A percentile compares a stretch with the other conserved stretches of the same genome.
Conservation (phyloP, 176 grass and related monocot species). For the Oryza meridionalis region DNA sequence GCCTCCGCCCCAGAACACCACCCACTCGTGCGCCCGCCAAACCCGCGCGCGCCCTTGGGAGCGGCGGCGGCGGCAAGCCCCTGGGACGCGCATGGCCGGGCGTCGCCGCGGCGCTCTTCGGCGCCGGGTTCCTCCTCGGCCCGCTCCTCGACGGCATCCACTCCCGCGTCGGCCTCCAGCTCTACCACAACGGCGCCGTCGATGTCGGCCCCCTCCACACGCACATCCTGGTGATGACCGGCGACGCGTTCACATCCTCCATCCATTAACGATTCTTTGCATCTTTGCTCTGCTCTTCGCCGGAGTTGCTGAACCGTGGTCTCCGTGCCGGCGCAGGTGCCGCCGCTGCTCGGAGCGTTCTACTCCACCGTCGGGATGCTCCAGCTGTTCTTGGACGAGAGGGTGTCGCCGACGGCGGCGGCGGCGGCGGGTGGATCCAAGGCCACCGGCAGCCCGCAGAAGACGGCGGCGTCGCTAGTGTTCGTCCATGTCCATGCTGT, state of each 20-base stretch:
- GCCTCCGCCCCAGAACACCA: background rate
- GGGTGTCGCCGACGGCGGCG: background rate
- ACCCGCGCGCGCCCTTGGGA: constrained; percentile 12
- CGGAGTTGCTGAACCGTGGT: background rate
- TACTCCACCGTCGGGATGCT: constrained; percentile 75
- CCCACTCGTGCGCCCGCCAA: background rate
- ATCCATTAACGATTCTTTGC: background rate
- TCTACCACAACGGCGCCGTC: constrained; percentile 70
- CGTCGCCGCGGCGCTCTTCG: constrained; percentile 61
- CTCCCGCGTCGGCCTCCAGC: constrained; percentile 80
- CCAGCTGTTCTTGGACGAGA: constrained; percentile 69
- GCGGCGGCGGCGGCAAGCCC: constrained; percentile 18
- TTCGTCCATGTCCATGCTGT: background rate
- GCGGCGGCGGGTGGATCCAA: constrained; percentile 33
- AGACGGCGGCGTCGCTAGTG: constrained; percentile 64
- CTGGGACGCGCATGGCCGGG: constrained; percentile 56
- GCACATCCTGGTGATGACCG: constrained; percentile 56
- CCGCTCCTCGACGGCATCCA: constrained; percentile 82
- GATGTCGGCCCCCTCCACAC: constrained; percentile 73
- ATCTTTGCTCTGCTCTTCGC: background rate
- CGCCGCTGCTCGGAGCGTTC: constrained; percentile 80
- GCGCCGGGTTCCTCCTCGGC: constrained; percentile 71
- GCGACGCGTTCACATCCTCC: background rate
- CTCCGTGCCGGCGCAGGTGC: constrained; percentile 50
- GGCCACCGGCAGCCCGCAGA: constrained; percentile 54